Evolutionary conservation across 768 basidiomycete species (phyloP).

Genomic region (Boletus subcaerulescens): DNA sequence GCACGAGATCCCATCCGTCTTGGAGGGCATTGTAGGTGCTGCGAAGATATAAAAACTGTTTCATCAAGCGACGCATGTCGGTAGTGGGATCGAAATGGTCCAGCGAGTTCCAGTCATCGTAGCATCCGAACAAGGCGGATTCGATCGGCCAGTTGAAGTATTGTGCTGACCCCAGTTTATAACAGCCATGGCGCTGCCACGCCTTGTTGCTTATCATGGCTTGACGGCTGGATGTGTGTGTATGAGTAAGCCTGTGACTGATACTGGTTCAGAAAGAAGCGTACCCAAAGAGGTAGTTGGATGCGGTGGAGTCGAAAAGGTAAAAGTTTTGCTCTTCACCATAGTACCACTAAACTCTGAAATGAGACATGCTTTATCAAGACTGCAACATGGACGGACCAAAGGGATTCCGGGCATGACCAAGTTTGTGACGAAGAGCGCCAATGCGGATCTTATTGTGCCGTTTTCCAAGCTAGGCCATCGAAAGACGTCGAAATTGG

Average conservation of each 20-base stretch:
- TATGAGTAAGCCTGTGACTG: background rate
- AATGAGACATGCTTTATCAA: background rate
- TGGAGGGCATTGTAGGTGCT: conserved; percentile 67
- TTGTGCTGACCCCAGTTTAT: conserved; percentile 83
- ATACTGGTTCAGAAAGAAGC: conserved; percentile 17
- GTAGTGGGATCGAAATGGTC: conserved; percentile 94
- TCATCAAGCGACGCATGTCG: conserved; percentile 68
- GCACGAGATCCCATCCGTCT: conserved; percentile 84
- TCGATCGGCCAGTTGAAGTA: conserved; percentile 94
- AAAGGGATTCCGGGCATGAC: conserved; percentile 87
- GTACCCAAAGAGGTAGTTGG: conserved; percentile 89
- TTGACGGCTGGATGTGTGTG: conserved; percentile 62
- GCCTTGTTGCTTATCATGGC: conserved; percentile 82
- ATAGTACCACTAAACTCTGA: conserved; percentile 59
- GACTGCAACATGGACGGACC: conserved; percentile 37
- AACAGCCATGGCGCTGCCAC: conserved; percentile 94
- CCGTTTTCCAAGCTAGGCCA: conserved; percentile 91
- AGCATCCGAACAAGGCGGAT: conserved; percentile 73
- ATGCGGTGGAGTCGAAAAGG: conserved; percentile 79
- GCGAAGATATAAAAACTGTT: conserved; percentile 72
- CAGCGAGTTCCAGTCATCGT: conserved; percentile 88
- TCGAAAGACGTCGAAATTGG: conserved; percentile 92
- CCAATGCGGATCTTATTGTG: conserved; percentile 70
- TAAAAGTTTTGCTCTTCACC: conserved; percentile 95
- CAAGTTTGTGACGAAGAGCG: conserved; percentile 72